Evolutionary conservation across 352 stramenopile genomes (phyloP), one percentile per base, ranked within the genome.

Genomic region (Globisporangium polare): DNA sequence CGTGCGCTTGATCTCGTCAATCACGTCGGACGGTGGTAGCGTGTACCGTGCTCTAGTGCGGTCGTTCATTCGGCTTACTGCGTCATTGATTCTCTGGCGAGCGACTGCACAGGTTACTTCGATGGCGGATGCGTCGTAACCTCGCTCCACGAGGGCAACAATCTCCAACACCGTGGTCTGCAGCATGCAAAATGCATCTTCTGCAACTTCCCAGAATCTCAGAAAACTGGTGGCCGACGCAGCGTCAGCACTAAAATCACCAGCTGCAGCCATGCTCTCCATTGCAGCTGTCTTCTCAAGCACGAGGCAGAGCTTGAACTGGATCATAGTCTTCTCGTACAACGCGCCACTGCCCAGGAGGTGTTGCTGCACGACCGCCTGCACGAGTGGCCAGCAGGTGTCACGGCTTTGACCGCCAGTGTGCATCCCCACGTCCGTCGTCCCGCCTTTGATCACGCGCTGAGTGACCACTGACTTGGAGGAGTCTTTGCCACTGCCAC

Each of bases 301-400:
- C 41, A 62, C 47, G 39, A n/a, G 35, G 22, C 4, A n/a, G 24
- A 78, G n/a, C 27, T 80, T 52, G 10, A 86, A 76, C 37, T 47
- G 15, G 6, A 80, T 33, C 50, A 78, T 71, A 10, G 67, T 42
- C 26, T 85, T 88, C 1, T 68, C 50, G 27, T 78, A 77, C 17
- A 87, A 46, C 10, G 60, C 69, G 15, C 41, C 45, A 12, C 58
- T 69, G 13, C 67, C 75, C 20, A 60, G 67, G 8, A 89, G 35
- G 26, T 77, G 69, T 8, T 74, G 68, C 13, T 53, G 62, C 10
- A 90, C 51, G 2, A 65, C 73, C 1, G 67, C 67, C 12, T 69
- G 60, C 1, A 90, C 78, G 7, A 88, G 57, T 17, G 78, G 49
- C 80, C 78, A 90, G 54, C 78, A 88, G 1, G 78, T 88, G 46